Conservation (phyloP, 2,329 filamentous ascomycete genomes). For the Aspergillus versicolor region DNA sequence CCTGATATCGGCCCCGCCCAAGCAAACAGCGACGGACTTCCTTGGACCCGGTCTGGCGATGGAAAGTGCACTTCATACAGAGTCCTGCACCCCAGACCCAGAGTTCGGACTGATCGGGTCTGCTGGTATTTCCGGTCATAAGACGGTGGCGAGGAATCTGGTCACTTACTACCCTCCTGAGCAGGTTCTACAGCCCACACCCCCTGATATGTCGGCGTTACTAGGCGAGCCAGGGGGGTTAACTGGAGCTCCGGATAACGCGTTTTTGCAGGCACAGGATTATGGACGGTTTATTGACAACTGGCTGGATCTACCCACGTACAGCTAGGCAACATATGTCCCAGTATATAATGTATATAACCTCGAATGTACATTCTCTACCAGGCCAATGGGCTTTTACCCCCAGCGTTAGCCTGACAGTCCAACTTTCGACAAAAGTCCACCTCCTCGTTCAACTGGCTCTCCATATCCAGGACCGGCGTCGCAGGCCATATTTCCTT, state of each 20-base stretch:
- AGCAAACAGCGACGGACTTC: background rate
- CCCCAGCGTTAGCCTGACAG: background rate
- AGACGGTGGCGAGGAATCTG: slow-evolving; percentile 5
- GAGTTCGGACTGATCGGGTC: slow-evolving; percentile 9
- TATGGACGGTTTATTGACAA: slow-evolving; percentile 10
- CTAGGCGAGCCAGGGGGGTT: slow-evolving; percentile 1
- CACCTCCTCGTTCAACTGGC: background rate
- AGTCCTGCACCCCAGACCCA: background rate
- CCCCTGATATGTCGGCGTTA: slow-evolving; percentile 4
- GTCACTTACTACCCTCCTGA: slow-evolving; percentile 9
- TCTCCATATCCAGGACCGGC: background rate
- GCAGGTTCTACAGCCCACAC: slow-evolving; percentile 4
- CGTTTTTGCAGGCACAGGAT: too few species aligned
- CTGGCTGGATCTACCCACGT: slow-evolving; percentile 6
- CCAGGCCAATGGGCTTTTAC: background rate
- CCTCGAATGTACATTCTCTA: background rate
- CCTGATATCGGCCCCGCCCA: background rate
- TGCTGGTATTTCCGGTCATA: slow-evolving; percentile 9
- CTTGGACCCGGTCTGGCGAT: background rate
- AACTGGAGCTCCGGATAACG: background rate
- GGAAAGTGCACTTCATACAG: background rate
- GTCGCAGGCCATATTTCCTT: slow-evolving; percentile 55
- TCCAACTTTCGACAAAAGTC: background rate
- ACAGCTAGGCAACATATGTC: too few species aligned
- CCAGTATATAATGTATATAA: too few species aligned